Conservation (phyloP, 2,329 filamentous ascomycete species). For the Aspergillus spinulosporus region DNA sequence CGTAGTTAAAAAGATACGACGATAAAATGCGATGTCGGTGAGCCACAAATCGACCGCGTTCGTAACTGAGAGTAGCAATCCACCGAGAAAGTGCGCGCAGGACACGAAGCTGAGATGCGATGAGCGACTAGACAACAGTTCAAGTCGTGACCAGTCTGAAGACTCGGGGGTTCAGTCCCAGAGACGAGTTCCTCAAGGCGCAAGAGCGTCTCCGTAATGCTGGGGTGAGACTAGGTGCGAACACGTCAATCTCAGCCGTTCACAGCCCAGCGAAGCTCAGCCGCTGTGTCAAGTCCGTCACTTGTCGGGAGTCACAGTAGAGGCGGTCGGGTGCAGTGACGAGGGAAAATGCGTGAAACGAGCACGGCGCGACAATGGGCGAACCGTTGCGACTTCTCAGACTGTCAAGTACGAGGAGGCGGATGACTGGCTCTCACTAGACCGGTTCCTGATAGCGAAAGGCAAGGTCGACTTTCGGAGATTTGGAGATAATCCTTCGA, state of each 20-base stretch:
- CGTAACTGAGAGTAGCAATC: background rate
- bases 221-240: constrained; percentile 1
- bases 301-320: constrained; percentile 15
- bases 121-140: background rate
- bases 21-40: background rate
- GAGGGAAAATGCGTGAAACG: background rate
- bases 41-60: constrained; percentile 1
- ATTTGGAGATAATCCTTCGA: background rate
- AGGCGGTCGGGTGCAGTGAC: background rate
- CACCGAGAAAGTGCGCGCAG: background rate
- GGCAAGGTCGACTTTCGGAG: background rate
- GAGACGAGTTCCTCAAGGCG: background rate
- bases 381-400: background rate
- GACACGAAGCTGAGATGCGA: background rate
- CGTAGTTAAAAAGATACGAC: background rate
- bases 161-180: background rate
- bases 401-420: background rate
- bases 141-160: background rate
- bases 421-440: background rate
- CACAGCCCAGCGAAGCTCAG: constrained; percentile 14
- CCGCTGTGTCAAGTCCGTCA: constrained; percentile 14
- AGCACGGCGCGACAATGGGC: constrained; percentile 1
- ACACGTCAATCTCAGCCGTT: constrained; percentile 8
- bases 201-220: background rate
- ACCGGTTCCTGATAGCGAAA: background rate